These are phyloP conservation scores for Acanthamoeba royreba DNA, from an alignment of 208 protist genomes.

Conservation along the genomic window DNA sequence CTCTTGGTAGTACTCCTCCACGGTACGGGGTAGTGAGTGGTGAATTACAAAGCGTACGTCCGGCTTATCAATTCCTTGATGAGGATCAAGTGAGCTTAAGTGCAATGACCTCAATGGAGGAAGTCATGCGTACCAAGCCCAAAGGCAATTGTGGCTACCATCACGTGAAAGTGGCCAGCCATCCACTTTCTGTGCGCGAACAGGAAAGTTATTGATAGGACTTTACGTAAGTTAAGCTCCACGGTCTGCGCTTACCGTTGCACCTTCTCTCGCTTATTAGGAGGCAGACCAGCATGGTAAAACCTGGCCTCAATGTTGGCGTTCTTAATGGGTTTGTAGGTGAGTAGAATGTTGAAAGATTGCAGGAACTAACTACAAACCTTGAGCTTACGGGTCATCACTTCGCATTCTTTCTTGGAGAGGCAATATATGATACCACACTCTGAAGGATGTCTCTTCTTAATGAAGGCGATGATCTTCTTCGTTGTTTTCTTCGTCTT, in stretches of 20 bases:
- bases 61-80: slow-evolving; percentile 91
- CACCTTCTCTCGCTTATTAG: neutral
- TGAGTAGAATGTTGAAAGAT: too few relatives aligned
- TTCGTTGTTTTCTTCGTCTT: neutral
- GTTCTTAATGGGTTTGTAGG: neutral
- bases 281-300: neutral
- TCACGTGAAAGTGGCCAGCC: neutral
- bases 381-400: neutral
- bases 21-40: slow-evolving; percentile 87
- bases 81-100: neutral
- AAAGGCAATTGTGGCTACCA: slow-evolving; percentile 35
- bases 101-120: too few relatives aligned
- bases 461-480: slow-evolving; percentile 66
- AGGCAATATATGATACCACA: slow-evolving; percentile 88
- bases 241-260: neutral
- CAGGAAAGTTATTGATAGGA: neutral
- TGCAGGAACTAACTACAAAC: neutral
- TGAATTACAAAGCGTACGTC: slow-evolving; percentile 97
- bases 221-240: too few relatives aligned
- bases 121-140: neutral
- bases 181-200: neutral
- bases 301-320: neutral
- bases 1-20: slow-evolving; percentile 97
- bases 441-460: neutral
- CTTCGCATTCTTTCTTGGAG: slow-evolving; percentile 61